Percentiles rank a stretch among this genome's conserved stretches.
phyloP scores from a whole-genome alignment of 164 flowering plant species.

The Tinospora cordifolia region DNA sequence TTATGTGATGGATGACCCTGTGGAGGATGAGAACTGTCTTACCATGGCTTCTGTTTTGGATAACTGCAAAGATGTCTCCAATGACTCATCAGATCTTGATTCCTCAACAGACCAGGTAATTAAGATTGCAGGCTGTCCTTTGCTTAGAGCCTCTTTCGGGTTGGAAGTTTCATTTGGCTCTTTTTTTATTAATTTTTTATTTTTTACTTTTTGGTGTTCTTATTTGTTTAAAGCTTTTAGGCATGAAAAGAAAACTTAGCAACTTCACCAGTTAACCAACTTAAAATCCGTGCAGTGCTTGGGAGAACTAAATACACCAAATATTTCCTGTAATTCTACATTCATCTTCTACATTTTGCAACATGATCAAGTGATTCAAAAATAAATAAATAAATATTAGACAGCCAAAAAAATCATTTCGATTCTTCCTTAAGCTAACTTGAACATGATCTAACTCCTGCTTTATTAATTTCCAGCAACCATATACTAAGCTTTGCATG shows the following conservation, averaged over 20 bases:
- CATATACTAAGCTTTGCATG: not conserved
- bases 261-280: too few relatives aligned
- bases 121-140: slow-evolving; percentile 7
- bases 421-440: not conserved
- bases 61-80: slow-evolving; percentile 20
- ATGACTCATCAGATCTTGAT: slow-evolving; percentile 27
- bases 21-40: slow-evolving; percentile 14
- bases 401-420: not conserved
- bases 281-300: too few relatives aligned
- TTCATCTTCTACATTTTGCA: not conserved
- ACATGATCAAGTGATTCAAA: not conserved
- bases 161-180: too few relatives aligned
- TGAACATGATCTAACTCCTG: not conserved
- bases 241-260: too few relatives aligned
- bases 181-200: too few relatives aligned
- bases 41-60: slow-evolving; percentile 4
- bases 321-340: too few relatives aligned
- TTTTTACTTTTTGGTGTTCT: too few relatives aligned
- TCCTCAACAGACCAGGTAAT: slow-evolving; percentile 37
- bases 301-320: too few relatives aligned
- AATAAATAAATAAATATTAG: not conserved
- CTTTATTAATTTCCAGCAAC: not conserved
- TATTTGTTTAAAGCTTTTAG: too few relatives aligned
- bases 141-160: not conserved
- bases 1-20: slow-evolving; percentile 9